Percentiles rank a stretch among this genome's conserved stretches.
These are phyloP conservation scores for Globisporangium cystogenes DNA, from an alignment of 352 stramenopile species.

Conservation along the genomic window DNA sequence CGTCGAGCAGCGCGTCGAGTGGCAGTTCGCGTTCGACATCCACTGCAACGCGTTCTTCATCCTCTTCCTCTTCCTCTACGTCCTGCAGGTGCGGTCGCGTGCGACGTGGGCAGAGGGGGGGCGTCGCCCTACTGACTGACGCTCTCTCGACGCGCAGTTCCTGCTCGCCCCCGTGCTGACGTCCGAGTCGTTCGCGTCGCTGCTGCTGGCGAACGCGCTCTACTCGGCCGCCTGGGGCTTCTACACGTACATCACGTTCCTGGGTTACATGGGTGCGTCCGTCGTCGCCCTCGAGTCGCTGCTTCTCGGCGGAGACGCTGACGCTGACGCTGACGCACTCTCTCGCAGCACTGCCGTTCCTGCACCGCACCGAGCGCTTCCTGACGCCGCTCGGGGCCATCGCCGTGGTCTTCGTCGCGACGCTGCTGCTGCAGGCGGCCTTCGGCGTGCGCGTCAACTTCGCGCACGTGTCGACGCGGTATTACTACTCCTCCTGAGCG, in stretches of 20 bases:
- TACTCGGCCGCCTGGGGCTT: slow-evolving; percentile 92
- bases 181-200: slow-evolving; percentile 81
- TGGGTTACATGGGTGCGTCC: slow-evolving; percentile 92
- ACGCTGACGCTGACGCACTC: not conserved
- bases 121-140: not conserved
- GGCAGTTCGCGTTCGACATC: slow-evolving; percentile 99
- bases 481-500: slow-evolving; percentile 71
- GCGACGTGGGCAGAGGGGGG: no score
- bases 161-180: slow-evolving; percentile 93
- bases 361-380: slow-evolving; percentile 89
- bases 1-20: slow-evolving; percentile 97
- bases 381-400: slow-evolving; percentile 80
- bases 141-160: slow-evolving; percentile 86
- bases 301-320: no score
- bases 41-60: slow-evolving; percentile 99
- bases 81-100: slow-evolving; percentile 64
- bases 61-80: slow-evolving; percentile 94
- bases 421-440: slow-evolving; percentile 69
- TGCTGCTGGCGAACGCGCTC: slow-evolving; percentile 92
- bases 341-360: slow-evolving; percentile 74
- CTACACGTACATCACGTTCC: slow-evolving; percentile 99
- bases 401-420: slow-evolving; percentile 71
- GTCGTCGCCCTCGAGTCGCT: no score
- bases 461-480: slow-evolving; percentile 59
- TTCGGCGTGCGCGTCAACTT: slow-evolving; percentile 70